Percentiles rank a stretch among this genome's conserved stretches.
Evolutionary conservation across 2,329 filamentous ascomycete genomes (phyloP).

Genomic region (Fusarium nurragi): DNA sequence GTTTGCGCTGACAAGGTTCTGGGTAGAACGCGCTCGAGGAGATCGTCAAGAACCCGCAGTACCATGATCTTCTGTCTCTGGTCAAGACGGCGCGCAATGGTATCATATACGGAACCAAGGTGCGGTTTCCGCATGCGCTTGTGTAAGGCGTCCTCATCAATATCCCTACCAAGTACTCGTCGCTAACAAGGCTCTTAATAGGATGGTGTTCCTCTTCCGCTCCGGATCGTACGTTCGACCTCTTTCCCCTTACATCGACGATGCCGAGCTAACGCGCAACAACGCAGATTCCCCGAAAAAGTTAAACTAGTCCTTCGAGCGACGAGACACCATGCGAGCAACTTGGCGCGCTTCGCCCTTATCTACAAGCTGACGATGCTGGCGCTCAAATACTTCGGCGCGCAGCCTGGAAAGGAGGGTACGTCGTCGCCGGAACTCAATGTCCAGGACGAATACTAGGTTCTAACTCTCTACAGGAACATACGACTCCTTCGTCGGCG

Average conservation of each 20-base stretch:
- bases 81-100: slow-evolving; percentile 96
- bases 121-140: slow-evolving; percentile 96
- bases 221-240: slow-evolving; percentile 75
- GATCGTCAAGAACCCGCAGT: slow-evolving; percentile 81
- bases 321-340: slow-evolving; percentile 88
- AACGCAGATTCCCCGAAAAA: slow-evolving; percentile 75
- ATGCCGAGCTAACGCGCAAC: slow-evolving; percentile 28
- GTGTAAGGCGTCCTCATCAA: slow-evolving; percentile 61
- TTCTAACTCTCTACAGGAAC: slow-evolving; percentile 56
- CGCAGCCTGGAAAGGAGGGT: slow-evolving; percentile 68
- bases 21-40: slow-evolving; percentile 74
- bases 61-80: slow-evolving; percentile 85
- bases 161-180: neutral
- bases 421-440: slow-evolving; percentile 11
- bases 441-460: neutral
- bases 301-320: slow-evolving; percentile 80
- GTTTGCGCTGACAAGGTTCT: slow-evolving; percentile 18
- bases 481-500: slow-evolving; percentile 87
- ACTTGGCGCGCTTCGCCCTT: slow-evolving; percentile 89
- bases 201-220: slow-evolving; percentile 97
- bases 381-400: slow-evolving; percentile 70
- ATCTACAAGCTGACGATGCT: slow-evolving; percentile 90
- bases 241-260: neutral
- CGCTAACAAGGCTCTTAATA: slow-evolving; percentile 49
- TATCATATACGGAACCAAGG: slow-evolving; percentile 94